Evolutionary conservation across 805 yeast species (phyloP), one percentile per base, ranked within the genome.

Genomic region (Yarrowia porcina): DNA sequence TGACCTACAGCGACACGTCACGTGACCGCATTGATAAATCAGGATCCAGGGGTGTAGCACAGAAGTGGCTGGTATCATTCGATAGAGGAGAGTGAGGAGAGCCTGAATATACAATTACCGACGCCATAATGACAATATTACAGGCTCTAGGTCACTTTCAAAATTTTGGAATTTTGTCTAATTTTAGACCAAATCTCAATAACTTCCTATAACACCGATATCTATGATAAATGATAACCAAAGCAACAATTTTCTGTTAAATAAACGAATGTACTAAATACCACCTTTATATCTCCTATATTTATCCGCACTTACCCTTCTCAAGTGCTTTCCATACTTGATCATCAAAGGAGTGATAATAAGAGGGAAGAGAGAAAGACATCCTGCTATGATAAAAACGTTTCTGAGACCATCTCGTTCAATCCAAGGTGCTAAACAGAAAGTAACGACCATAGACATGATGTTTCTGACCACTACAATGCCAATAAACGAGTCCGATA

Each of bases 391-490:
- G 12, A 45, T 45, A n/a, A 45, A 45, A 12, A 45, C 52, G 8
- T 45, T 45, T 8, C 18, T 45, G 18, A 45, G 52, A 0, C 52
- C 52, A 20, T 45, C 15, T 3, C 13, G 36, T 2, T 45, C 36
- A 45, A 45, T 30, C 52, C 52, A 45, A 3, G 52, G 52, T 15
- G 52, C 12, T 2, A 45, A 12, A 17, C 52, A 45, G 20, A 45
- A 45, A 3, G 52, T 45, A 4, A 45, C 52, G 12, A 45, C 52
- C 52, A 45, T 45, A 1, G 36, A 18, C 52, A 45, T 20, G 36
- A 45, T 45, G 36, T 45, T 45, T 45, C 52, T 28, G 17, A 45
- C 52, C 36, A 45, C 52, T 8, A 45, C 52, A 30, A 45, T 30
- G 12, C 52, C 52, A 15, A 45, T 45, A 10, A 45, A 28, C 13